Evolutionary conservation across 192 early-diverging fungal genomes (phyloP), one percentile per base, ranked within the genome.

Genomic region (Kappamyces sp.): DNA sequence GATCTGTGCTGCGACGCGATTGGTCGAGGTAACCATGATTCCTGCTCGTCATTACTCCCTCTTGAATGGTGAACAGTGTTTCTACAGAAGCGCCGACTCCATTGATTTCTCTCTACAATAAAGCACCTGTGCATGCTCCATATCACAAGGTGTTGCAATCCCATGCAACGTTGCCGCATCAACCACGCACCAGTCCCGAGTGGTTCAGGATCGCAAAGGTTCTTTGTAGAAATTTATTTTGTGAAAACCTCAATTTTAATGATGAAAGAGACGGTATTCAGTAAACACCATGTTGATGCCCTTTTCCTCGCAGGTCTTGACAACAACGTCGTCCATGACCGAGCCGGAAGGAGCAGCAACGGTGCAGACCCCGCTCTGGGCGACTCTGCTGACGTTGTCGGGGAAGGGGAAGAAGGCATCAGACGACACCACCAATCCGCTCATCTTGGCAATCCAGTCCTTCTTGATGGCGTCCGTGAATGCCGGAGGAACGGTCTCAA

Each of bases 381-480:
- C 74, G 31, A 84, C 94, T 46, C 96, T 77, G 63, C 91, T 86
- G 47, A 98, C 76, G 63, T 94, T 97, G 75, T 98, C 96, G 3
- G 87, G 77, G 83, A 98, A 98, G 58, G 96, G 96, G 89, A 98
- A 98, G 84, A 98, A 98, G 31, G 96, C 96, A 69, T 98, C 96
- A n/a, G 90, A 93, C 2, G 88, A 83, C 12, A 98, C 72, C 6
- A 90, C 89, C 15, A 97, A 85, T 55, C 79, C 88, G 11, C 50
- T 69, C 41, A 91, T 73, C 60, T 78, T 50, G 45, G 71, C 66
- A 74, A 88, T 83, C 72, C 90, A 90, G 54, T 74, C 83, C 37
- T 73, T 75, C 59, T 90, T 87, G 70, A 94, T 91, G 34, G 80
- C 83, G 32, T 70, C 79, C 22, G 91, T 88, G 67, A 96, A 78